Percentiles rank a stretch among this genome's conserved stretches.
These are phyloP conservation scores for Dipteronia sinensis DNA, from an alignment of 345 rosid genomes.

Conservation along the genomic window DNA sequence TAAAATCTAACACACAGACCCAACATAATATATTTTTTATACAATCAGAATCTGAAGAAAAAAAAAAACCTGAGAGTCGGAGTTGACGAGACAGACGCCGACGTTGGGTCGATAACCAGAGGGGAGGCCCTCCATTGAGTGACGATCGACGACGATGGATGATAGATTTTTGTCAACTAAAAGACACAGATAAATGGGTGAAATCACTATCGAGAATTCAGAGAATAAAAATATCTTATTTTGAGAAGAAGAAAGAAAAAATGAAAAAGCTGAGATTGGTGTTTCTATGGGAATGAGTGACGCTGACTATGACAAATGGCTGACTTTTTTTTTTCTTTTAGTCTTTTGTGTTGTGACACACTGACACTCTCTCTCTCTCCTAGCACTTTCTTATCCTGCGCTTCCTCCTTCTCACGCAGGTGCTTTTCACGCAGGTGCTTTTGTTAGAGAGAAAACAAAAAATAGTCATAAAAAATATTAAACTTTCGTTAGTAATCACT, in stretches of 20 bases:
- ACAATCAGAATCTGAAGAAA: background rate
- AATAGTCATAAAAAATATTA: no score
- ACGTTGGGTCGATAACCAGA: constrained; percentile 97
- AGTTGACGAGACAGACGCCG: constrained; percentile 93
- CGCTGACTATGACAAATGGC: constrained; percentile 40
- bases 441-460: no score
- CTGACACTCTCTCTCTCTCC: background rate
- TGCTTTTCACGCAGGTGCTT: no score
- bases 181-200: no score
- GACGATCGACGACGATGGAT: no score
- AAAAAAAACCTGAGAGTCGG: constrained; percentile 67
- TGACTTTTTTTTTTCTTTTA: constrained; percentile 10
- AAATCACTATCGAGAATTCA: constrained; percentile 11
- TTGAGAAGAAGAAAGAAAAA: no score
- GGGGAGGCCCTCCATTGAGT: constrained; percentile 78
- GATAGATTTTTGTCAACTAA: background rate
- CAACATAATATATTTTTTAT: background rate
- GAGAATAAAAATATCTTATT: background rate
- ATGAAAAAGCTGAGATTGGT: background rate
- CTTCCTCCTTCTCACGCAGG: constrained; percentile 21
- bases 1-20: background rate
- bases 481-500: no score
- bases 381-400: constrained; percentile 34
- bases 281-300: constrained; percentile 36
- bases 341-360: constrained; percentile 14